These are phyloP conservation scores for Scopulariopsis brevicaulis DNA, from an alignment of 2,329 filamentous ascomycete species.

Conservation along the genomic window DNA sequence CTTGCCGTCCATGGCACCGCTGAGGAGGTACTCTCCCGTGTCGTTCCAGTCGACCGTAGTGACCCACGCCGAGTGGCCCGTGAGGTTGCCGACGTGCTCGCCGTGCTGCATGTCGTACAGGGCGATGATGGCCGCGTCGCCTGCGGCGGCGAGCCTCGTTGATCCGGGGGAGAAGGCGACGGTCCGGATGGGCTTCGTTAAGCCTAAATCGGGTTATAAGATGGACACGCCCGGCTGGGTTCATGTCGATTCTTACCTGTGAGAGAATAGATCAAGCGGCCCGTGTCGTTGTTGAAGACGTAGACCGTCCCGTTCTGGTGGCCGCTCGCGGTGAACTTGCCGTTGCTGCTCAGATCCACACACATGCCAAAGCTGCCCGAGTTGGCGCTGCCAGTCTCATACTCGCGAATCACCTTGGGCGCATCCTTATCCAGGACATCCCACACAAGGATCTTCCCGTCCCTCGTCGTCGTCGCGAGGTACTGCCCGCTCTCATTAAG, in stretches of 20 bases:
- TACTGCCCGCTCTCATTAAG: slow-evolving; percentile 75
- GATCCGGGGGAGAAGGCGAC: slow-evolving; percentile 82
- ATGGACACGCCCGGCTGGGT: not conserved
- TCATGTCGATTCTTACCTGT: slow-evolving; percentile 43
- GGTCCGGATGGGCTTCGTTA: slow-evolving; percentile 76
- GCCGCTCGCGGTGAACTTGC: slow-evolving; percentile 77
- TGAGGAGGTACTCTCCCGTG: slow-evolving; percentile 83
- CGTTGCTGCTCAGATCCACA: slow-evolving; percentile 71
- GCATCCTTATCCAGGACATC: slow-evolving; percentile 45
- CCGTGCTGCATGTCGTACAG: slow-evolving; percentile 88
- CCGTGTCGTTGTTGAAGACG: slow-evolving; percentile 88
- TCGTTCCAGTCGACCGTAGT: slow-evolving; percentile 87
- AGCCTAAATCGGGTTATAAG: slow-evolving; percentile 35
- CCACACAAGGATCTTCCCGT: slow-evolving; percentile 86
- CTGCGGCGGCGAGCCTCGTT: slow-evolving; percentile 77
- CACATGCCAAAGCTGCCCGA: slow-evolving; percentile 86
- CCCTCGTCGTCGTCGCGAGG: slow-evolving; percentile 77
- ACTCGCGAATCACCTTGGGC: slow-evolving; percentile 60
- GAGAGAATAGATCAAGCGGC: slow-evolving; percentile 74
- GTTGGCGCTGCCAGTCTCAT: slow-evolving; percentile 59
- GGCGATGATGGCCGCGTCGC: slow-evolving; percentile 79
- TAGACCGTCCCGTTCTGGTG: slow-evolving; percentile 90
- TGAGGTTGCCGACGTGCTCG: slow-evolving; percentile 79
- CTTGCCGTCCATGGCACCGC: slow-evolving; percentile 83
- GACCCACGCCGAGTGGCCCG: slow-evolving; percentile 76